These are phyloP conservation scores for Mucor saturninus DNA, from an alignment of 371 early-diverging fungal genomes.

Conservation along the genomic window DNA sequence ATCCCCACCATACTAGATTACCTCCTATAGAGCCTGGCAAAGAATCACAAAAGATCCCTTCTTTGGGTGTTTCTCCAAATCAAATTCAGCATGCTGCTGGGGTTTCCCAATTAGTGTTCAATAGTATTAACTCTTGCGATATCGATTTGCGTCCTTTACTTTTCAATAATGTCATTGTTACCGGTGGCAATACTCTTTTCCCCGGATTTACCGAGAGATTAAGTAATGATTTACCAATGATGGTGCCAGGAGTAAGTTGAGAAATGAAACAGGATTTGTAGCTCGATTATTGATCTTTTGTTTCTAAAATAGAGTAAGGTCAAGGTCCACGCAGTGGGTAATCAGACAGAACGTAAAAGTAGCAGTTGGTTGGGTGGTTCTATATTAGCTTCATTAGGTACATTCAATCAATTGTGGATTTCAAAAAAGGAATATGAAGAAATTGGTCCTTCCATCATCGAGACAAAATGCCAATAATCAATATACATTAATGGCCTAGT, in stretches of 20 bases:
- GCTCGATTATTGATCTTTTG: neutral
- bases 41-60: constrained; percentile 31
- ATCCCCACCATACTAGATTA: constrained; percentile 15
- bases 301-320: constrained; percentile 64
- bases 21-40: constrained; percentile 27
- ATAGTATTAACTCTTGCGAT: constrained; percentile 79
- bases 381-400: constrained; percentile 91
- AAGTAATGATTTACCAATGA: constrained; percentile 68
- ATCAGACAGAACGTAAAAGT: constrained; percentile 83
- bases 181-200: constrained; percentile 90
- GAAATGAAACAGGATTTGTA: neutral
- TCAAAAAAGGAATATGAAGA: constrained; percentile 95
- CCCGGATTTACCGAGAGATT: constrained; percentile 90
- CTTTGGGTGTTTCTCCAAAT: constrained; percentile 35
- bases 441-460: constrained; percentile 80
- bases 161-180: constrained; percentile 80
- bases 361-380: constrained; percentile 97
- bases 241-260: constrained; percentile 75
- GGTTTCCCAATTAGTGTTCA: constrained; percentile 71
- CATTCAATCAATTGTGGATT: constrained; percentile 97
- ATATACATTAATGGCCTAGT: neutral
- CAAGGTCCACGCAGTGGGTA: constrained; percentile 81
- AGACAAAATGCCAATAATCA: constrained; percentile 79
- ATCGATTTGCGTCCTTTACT: constrained; percentile 86
- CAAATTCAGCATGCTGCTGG: constrained; percentile 55